Evolutionary conservation across 495 filamentous ascomycete species (phyloP), one percentile per base, ranked within the genome.

Genomic region (Neurospora hispaniola): DNA sequence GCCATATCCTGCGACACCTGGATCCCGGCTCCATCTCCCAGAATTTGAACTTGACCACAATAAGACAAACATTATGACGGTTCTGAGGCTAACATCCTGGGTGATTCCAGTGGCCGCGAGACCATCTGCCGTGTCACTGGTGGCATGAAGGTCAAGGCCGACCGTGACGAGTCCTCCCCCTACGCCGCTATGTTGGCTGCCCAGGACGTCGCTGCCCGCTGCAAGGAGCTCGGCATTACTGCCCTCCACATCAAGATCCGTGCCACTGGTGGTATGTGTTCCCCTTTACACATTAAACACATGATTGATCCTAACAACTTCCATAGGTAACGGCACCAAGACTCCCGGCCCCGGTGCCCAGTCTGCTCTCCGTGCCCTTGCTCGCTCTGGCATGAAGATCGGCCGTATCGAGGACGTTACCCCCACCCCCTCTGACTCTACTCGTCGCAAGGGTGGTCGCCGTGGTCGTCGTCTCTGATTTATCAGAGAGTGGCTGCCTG

Each of bases 111-210:
- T 86, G 96, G 96, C 86, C 96, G 96, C 86, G 96, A 99, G 94
- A 99, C 96, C 86, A 95, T 99, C 86, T 90, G 88, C 90, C 94
- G 96, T 91, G 94, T 99, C 74, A 99, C 96, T 79, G 96, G 96
- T 85, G 96, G 96, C 82, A 98, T 98, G 96, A 99, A 99, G 89
- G 96, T 99, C 88, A 99, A 99, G 91, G 96, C 96, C 84, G 96
- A 99, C 84, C 94, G 96, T 87, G 96, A 99, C 86, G 96, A 99
- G 89, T 98, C 94, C 75, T 98, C 94, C 69, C 96, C 96, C 75
- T 99, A 99, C 89, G 96, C 96, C 79, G 96, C 96, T 84, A 99
- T 99, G 96, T 93, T 99, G 91, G 96, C 96, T 84, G 96, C 94
- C 77, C 94, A 97, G 85, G 91, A 92, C 78, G 96, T 97, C 82